Evolutionary conservation across 208 protist species (phyloP).

Genomic region (Acanthamoeba royreba): DNA sequence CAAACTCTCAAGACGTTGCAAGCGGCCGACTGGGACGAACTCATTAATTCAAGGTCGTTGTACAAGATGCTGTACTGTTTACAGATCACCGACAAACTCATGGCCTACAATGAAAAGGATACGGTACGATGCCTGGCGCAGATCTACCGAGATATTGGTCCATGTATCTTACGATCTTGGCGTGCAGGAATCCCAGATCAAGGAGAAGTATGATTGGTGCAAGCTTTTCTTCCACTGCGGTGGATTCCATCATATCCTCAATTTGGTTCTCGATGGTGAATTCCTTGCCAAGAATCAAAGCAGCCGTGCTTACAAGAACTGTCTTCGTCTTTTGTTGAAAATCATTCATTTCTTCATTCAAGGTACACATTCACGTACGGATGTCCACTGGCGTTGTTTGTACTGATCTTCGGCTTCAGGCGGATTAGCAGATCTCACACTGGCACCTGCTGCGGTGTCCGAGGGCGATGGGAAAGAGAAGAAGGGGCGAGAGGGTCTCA

Average conservation of each 20-base stretch:
- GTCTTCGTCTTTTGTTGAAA: not conserved
- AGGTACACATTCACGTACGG: no score
- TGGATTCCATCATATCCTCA: slow-evolving; percentile 27
- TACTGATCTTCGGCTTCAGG: not conserved
- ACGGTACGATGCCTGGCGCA: not conserved
- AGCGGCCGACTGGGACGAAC: not conserved
- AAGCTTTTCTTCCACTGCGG: not conserved
- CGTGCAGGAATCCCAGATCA: not conserved
- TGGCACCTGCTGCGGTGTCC: not conserved
- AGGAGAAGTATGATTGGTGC: slow-evolving; percentile 21
- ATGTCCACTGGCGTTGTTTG: not conserved
- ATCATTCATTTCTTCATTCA: slow-evolving; percentile 19
- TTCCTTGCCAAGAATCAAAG: not conserved
- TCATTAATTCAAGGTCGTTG: not conserved
- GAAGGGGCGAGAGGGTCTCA: not conserved
- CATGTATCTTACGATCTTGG: no score
- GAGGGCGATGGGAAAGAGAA: not conserved
- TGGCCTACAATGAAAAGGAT: not conserved
- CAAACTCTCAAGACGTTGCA: not conserved
- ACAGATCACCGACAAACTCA: not conserved
- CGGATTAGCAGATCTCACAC: not conserved
- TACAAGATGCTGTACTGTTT: slow-evolving; percentile 35
- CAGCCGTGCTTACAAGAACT: not conserved
- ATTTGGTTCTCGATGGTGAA: not conserved
- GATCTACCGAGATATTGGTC: not conserved